Conservation (phyloP, 2,329 filamentous ascomycete species). For the Cytospora chrysosperma region DNA sequence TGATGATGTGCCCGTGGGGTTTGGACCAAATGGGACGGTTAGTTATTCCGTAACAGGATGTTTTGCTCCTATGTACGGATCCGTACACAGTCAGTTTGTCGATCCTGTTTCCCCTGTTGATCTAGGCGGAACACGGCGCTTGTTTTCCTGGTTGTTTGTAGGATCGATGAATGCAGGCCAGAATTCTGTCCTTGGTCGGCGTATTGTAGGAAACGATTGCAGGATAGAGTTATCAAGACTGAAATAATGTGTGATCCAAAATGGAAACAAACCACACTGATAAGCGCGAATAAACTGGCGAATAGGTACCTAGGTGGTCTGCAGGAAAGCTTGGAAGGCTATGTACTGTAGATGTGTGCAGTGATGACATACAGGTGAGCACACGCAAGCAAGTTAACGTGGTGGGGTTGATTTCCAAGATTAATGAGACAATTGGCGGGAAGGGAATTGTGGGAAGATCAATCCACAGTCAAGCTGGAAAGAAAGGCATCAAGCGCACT, state of each 20-base stretch:
- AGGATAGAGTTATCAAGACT: background rate
- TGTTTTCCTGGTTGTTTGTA: background rate
- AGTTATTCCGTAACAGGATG: conserved; percentile 7
- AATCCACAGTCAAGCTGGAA: background rate
- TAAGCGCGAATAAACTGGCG: background rate
- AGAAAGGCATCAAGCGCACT: background rate
- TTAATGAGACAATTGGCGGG: conserved; percentile 7
- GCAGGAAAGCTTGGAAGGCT: conserved; percentile 1
- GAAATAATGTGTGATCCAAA: background rate
- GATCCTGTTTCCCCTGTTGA: conserved; percentile 11
- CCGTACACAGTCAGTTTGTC: conserved; percentile 1
- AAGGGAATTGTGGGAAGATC: background rate
- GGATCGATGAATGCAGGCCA: no score
- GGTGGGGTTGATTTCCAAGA: conserved; percentile 14
- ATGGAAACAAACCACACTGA: no score
- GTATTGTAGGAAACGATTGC: background rate
- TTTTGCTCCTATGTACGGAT: conserved; percentile 18
- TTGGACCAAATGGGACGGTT: background rate
- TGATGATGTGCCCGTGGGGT: conserved; percentile 18
- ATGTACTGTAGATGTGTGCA: conserved; percentile 2
- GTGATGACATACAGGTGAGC: conserved; percentile 16
- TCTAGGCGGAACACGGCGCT: background rate
- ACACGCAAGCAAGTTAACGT: conserved; percentile 14
- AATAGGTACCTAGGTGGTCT: background rate
- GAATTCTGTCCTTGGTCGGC: background rate